Conservation (phyloP, 139 green algal species). For the Coelastrella sp. region DNA sequence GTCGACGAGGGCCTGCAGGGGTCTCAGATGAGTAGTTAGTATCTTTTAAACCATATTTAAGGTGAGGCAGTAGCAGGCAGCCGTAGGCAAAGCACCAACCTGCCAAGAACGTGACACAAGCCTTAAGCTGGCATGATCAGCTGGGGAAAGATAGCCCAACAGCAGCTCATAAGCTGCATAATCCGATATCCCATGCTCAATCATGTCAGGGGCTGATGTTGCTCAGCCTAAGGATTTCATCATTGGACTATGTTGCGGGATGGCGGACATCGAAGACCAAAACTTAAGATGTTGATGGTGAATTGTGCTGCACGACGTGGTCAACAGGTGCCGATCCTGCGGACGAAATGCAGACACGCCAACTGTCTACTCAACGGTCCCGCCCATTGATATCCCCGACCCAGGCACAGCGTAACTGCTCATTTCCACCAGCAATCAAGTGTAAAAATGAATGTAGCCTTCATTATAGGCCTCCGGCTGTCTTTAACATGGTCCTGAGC, state of each 20-base stretch:
- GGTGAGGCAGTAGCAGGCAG: neutral
- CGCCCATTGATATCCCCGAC: neutral
- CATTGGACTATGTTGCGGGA: neutral
- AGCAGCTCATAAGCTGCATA: slow-evolving; percentile 21
- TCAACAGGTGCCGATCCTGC: neutral
- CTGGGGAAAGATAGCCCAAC: neutral
- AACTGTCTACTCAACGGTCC: neutral
- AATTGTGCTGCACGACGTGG: neutral
- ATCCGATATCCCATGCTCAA: neutral
- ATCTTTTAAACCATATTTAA: neutral
- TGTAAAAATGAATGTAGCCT: too few species aligned
- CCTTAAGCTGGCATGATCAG: slow-evolving; percentile 27
- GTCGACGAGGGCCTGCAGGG: slow-evolving; percentile 29
- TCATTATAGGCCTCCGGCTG: too few species aligned
- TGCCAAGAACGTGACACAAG: slow-evolving; percentile 32
- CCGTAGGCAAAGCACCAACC: neutral
- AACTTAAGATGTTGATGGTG: neutral
- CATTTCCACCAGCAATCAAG: too few species aligned
- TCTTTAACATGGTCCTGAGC: too few species aligned
- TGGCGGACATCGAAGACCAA: neutral
- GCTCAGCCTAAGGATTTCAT: neutral
- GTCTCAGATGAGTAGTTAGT: neutral
- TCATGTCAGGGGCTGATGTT: neutral
- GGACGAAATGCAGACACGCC: neutral
- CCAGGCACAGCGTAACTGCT: too few species aligned